Conservation (phyloP, 306 rosid genomes). For the Pyrus communis region DNA sequence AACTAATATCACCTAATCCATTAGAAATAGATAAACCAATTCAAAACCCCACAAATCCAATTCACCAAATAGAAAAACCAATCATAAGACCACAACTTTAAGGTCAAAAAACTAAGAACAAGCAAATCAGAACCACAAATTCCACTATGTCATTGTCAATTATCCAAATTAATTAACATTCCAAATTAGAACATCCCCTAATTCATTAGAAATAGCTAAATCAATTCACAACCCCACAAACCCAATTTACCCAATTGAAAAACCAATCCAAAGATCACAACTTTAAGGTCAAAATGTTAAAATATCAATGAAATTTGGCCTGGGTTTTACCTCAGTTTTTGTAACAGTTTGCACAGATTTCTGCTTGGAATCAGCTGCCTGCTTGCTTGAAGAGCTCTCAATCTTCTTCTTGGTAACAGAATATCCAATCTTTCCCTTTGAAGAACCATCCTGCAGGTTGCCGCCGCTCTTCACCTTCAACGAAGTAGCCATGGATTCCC, state of each 20-base stretch:
- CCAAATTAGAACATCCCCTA: neutral
- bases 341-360: constrained; percentile 36
- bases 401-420: constrained; percentile 44
- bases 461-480: constrained; percentile 41
- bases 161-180: neutral
- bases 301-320: constrained; percentile 11
- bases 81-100: neutral
- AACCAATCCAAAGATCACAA: constrained; percentile 13
- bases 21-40: neutral
- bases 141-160: neutral
- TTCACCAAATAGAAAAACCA: neutral
- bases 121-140: neutral
- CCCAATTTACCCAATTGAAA: constrained; percentile 10
- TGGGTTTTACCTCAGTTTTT: constrained; percentile 57
- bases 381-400: constrained; percentile 40
- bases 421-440: constrained; percentile 43
- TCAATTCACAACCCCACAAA: constrained; percentile 12
- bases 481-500: constrained; percentile 39
- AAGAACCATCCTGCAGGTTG: constrained; percentile 37
- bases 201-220: neutral
- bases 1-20: neutral
- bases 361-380: constrained; percentile 39
- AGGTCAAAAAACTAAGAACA: neutral
- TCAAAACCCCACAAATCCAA: constrained; percentile 2
- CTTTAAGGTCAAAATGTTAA: neutral